Evolutionary conservation across 331 rosid species (phyloP).

Genomic region (Acacia pycnantha): DNA sequence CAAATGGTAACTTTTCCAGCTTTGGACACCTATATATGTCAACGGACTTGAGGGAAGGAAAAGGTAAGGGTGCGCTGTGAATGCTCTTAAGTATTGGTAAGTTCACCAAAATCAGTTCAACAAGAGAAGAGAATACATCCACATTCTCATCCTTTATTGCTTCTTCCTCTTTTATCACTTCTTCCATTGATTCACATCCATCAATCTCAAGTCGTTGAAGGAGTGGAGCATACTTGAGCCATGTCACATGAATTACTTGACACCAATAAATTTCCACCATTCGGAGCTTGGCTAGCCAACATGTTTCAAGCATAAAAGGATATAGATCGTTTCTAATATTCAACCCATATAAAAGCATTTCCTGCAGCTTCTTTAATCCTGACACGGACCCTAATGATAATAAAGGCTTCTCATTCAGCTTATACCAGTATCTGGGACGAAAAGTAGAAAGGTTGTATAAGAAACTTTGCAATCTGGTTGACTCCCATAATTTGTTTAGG

Average conservation of each 20-base stretch:
- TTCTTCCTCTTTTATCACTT: background rate
- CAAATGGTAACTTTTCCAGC: background rate
- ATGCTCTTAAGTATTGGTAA: background rate
- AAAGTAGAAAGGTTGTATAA: background rate
- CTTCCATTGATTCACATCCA: background rate
- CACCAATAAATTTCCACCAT: background rate
- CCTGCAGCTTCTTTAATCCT: background rate
- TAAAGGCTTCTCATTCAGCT: background rate
- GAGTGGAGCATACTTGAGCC: slow-evolving; percentile 8
- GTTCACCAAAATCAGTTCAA: accelerated
- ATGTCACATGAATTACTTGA: background rate
- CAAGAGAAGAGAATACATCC: background rate
- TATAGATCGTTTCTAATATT: no score
- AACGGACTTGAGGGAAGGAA: background rate
- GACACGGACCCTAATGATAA: background rate
- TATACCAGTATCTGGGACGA: accelerated
- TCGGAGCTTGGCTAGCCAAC: background rate
- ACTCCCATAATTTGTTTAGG: background rate
- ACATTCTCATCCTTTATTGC: no score
- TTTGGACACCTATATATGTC: accelerated
- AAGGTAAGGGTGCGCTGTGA: background rate
- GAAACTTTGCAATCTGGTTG: background rate
- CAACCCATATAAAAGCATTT: accelerated
- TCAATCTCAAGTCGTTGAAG: background rate
- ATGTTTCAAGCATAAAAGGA: background rate